A percentile compares a stretch with the other conserved stretches of the same genome.
These are phyloP conservation scores for Musa acuminata DNA, from an alignment of 176 grass and related monocot genomes.

Conservation along the genomic window DNA sequence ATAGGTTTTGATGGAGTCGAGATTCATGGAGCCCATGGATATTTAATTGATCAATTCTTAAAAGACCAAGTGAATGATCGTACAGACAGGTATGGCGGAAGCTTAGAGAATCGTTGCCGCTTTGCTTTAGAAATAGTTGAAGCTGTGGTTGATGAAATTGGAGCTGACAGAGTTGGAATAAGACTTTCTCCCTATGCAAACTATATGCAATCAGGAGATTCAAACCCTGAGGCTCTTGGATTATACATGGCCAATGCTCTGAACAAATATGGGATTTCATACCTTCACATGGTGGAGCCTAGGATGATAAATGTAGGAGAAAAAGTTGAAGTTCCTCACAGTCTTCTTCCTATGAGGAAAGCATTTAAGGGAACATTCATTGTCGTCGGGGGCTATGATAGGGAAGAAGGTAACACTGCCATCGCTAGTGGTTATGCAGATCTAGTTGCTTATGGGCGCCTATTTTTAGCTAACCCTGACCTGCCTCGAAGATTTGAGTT, in stretches of 20 bases:
- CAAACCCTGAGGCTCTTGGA: slow-evolving; percentile 44
- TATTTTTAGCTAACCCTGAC: slow-evolving; percentile 74
- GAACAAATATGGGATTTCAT: slow-evolving; percentile 46
- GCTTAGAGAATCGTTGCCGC: slow-evolving; percentile 58
- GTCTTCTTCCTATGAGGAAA: slow-evolving; percentile 46
- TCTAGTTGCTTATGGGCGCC: slow-evolving; percentile 56
- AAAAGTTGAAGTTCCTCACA: slow-evolving; percentile 33
- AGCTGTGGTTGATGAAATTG: slow-evolving; percentile 55
- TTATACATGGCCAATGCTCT: slow-evolving; percentile 55
- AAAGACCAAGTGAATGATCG: slow-evolving; percentile 69
- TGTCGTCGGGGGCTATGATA: slow-evolving; percentile 36
- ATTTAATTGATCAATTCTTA: slow-evolving; percentile 76
- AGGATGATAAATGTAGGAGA: slow-evolving; percentile 34
- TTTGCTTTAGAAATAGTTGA: slow-evolving; percentile 59
- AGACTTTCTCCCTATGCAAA: slow-evolving; percentile 56
- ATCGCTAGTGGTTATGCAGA: slow-evolving; percentile 44
- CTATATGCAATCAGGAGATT: slow-evolving; percentile 43
- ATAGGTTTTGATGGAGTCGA: slow-evolving; percentile 87
- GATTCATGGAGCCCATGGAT: slow-evolving; percentile 69
- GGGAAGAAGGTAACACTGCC: slow-evolving; percentile 52
- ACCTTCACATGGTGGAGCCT: slow-evolving; percentile 61
- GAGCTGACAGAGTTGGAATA: slow-evolving; percentile 61
- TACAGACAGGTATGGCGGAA: slow-evolving; percentile 54
- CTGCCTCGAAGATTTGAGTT: slow-evolving; percentile 54
- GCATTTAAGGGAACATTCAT: slow-evolving; percentile 53